Conservation (phyloP, 352 stramenopile genomes). For the Pythium guiyangense region DNA sequence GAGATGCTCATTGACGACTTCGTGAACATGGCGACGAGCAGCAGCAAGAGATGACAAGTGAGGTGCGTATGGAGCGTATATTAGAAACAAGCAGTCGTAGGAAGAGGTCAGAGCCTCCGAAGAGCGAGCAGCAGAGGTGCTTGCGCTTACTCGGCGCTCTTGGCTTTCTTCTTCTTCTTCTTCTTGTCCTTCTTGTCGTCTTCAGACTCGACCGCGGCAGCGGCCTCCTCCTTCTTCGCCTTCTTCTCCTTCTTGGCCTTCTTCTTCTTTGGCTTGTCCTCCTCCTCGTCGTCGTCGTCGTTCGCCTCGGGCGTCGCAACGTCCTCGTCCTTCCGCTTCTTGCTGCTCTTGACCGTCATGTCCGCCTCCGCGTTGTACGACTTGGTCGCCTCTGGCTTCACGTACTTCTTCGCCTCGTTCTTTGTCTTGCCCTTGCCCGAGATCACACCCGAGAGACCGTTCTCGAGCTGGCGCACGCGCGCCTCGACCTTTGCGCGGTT, state of each 20-base stretch:
- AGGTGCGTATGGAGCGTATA: constrained; percentile 6
- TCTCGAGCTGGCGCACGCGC: constrained; percentile 96
- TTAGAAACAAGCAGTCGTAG: constrained; percentile 18
- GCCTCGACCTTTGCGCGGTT: constrained; percentile 98
- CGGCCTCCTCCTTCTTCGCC: constrained; percentile 47
- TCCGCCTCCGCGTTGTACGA: constrained; percentile 95
- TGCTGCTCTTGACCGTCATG: constrained; percentile 89
- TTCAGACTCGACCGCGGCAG: constrained; percentile 1
- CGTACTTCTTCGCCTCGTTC: constrained; percentile 89
- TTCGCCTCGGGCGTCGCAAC: constrained; percentile 47
- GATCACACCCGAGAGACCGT: constrained; percentile 81
- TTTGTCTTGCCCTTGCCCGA: constrained; percentile 90
- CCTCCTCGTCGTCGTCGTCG: constrained; percentile 51
- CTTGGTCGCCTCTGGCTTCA: constrained; percentile 70
- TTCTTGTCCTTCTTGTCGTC: constrained; percentile 60
- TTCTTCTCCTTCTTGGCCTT: constrained; percentile 87
- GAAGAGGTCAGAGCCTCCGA: neutral
- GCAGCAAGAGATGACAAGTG: neutral
- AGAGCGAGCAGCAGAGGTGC: neutral
- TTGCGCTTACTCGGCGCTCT: constrained; percentile 14
- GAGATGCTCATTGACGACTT: too few species aligned
- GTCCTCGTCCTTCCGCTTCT: constrained; percentile 81
- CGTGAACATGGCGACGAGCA: too few species aligned
- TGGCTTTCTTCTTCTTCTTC: constrained; percentile 44
- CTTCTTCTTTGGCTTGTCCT: constrained; percentile 72